phyloP scores from a whole-genome alignment of 2,329 filamentous ascomycete genomes.

The Colletotrichum tamarilloi region DNA sequence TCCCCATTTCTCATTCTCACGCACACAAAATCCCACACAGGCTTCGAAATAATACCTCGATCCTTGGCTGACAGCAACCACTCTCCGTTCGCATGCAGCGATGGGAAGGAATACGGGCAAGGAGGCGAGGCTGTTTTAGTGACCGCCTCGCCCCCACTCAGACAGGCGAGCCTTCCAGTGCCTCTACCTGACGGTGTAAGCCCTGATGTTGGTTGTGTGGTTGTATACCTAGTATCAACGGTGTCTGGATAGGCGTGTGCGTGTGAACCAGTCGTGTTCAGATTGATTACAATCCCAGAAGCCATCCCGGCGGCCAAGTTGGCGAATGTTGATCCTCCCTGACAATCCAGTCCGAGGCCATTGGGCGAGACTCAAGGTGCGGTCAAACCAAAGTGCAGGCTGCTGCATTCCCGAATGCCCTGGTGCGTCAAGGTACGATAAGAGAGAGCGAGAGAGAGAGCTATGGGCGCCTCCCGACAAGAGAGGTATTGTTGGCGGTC shows the following conservation, averaged over 20 bases:
- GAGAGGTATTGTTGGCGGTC: constrained; percentile 30
- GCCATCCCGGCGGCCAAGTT: constrained; percentile 1
- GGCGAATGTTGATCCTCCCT: constrained; percentile 32
- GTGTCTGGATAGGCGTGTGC: neutral
- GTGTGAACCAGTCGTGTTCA: constrained; percentile 2
- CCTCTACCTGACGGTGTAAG: neutral
- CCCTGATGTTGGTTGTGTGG: neutral
- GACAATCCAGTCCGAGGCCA: constrained; percentile 32
- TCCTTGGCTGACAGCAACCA: constrained; percentile 19
- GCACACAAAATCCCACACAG: neutral
- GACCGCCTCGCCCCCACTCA: constrained; percentile 33
- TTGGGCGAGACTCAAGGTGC: constrained; percentile 22
- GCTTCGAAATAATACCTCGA: constrained; percentile 17
- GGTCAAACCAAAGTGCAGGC: constrained; percentile 19
- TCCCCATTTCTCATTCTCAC: neutral
- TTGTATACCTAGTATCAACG: neutral
- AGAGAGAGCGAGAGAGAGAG: neutral
- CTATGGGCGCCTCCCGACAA: constrained; percentile 26
- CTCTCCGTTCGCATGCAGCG: constrained; percentile 14
- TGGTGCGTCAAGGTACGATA: neutral
- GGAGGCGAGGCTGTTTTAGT: constrained; percentile 24
- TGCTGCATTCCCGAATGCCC: neutral
- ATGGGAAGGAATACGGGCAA: neutral
- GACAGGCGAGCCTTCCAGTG: constrained; percentile 5
- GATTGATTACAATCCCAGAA: constrained; percentile 1